Evolutionary conservation across 768 basidiomycete species (phyloP), one percentile per base, ranked within the genome.

Genomic region (Rhizopogon salebrosus): DNA sequence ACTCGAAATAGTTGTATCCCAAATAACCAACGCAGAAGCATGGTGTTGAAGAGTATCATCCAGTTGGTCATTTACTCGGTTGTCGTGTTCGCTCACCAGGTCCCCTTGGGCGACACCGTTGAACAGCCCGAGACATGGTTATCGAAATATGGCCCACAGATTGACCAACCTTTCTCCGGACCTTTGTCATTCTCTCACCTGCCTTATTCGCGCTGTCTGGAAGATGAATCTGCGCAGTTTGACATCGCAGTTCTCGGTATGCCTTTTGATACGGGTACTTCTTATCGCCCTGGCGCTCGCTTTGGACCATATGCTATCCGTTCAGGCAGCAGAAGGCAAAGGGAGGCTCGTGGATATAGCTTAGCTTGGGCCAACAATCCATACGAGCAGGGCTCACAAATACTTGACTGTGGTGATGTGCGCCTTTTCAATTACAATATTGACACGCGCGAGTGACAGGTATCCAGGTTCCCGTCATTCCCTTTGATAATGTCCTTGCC

Each of bases 251-350:
- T 95, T 35, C 69, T 95, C 5, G 92, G 89, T 7, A 81, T 89
- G 73, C 88, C 88, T 0, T 89, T 90, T 59, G 87, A 91, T 59
- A 91, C 87, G 0, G 77, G 72, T 1, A 81, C 83, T 10, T 64
- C 66, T 0, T 80, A 74, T 54, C 69, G 79, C 5, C 74, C 68
- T 16, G 92, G 91, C 4, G 92, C 92, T 11, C 81, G 92, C 8
- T 95, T 95, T 70, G 92, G 92, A 7, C 92, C 92, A 1, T 83
- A 81, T 63, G 92, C 84, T 8, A 90, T 95, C 57, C 82, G 93
- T 39, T 85, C 85, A 4, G 89, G 89, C 3, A 87, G 85, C 62
- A 75, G 87, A 42, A 75, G 85, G 8, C 86, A 89, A 60, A 68
- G 79, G 55, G 71, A 76, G 38, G 72, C 77, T 67, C 80, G 74